Evolutionary conservation across 371 early-diverging fungal genomes (phyloP).

Genomic region (Blakeslea trispora): DNA sequence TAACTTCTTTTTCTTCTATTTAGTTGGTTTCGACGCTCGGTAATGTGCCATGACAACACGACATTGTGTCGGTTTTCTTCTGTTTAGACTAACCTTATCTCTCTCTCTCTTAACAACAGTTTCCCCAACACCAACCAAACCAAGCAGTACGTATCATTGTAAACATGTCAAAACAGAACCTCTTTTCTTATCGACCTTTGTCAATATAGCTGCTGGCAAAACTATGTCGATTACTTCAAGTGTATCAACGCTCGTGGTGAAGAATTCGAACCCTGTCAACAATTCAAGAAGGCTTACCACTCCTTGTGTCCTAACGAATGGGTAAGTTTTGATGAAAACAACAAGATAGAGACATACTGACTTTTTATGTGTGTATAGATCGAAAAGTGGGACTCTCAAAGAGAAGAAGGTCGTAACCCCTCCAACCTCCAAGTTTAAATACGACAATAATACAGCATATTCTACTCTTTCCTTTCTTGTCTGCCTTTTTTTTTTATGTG

Average conservation of each 20-base stretch:
- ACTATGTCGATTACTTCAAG: constrained; percentile 93
- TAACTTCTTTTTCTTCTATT: constrained; percentile 3
- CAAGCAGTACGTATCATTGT: constrained; percentile 58
- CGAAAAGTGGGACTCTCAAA: constrained; percentile 82
- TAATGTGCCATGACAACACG: constrained; percentile 17
- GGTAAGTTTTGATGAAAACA: constrained; percentile 51
- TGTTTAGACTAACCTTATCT: background rate
- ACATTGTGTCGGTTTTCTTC: background rate
- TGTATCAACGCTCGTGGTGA: constrained; percentile 87
- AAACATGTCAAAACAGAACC: background rate
- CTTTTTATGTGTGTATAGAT: constrained; percentile 49
- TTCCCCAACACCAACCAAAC: constrained; percentile 97
- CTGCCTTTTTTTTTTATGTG: constrained; percentile 1
- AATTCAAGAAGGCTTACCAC: constrained; percentile 76
- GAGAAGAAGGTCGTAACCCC: constrained; percentile 81
- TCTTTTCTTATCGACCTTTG: constrained; percentile 1
- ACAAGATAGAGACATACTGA: background rate
- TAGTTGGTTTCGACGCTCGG: constrained; percentile 64
- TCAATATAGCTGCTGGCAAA: constrained; percentile 80
- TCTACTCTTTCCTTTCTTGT: no score
- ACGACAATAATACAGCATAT: background rate
- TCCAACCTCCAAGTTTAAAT: constrained; percentile 52
- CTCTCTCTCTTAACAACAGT: constrained; percentile 41
- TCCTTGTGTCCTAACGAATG: constrained; percentile 87
- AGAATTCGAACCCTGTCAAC: constrained; percentile 86